Base-by-base conservation (phyloP, 129 eudicot genomes). In the Artemisia tridentata region DNA sequence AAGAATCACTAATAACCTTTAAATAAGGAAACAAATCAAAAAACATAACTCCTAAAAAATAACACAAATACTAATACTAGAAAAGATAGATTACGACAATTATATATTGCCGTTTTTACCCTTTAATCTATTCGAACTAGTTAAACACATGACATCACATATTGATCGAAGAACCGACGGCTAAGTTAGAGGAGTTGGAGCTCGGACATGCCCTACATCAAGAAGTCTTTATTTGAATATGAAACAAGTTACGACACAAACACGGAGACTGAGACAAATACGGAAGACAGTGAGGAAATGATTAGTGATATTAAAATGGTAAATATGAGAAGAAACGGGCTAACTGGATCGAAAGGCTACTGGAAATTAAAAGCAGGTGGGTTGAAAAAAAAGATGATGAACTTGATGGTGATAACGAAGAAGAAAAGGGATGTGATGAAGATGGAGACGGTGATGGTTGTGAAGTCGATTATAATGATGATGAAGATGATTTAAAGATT, bases 381-480 rank as follows among this genome's bases (percentile, higher is more conserved):
- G 75, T 75, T 54, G 75, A 69, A 51, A 85, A 82, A 61, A 75
- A 83, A 29, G 59, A 50, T 21, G 57, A 66, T 56, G 80, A 69
- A 41, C 47, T 41, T 1, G 80, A 80, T 3, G 74, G 43, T 29
- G 86, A 69, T 0, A 68, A 74, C 8, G 76, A 67, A 7, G 82
- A 45, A 51, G 84, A 67, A 6, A 67, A 75, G n/a, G 84, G 57
- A 0, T 78, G 91, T 57, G 81, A 75, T 67, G 85, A 60, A 58
- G 75, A 75, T 65, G 84, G 70, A 57, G 64, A 74, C 5, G 82
- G 71, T 10, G 78, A 59, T 14, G 93, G 86, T 7, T 91, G 97
- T 80, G 91, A 73, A 48, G 91, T 75, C 7, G 86, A 81, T 29
- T 91, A 90, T 63, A 79, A 80, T 15, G 95, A 87, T 12, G 91